Evolutionary conservation across 108 stramenopile genomes (phyloP), one percentile per base, ranked within the genome.

Genomic region (Craspedostauros australis): DNA sequence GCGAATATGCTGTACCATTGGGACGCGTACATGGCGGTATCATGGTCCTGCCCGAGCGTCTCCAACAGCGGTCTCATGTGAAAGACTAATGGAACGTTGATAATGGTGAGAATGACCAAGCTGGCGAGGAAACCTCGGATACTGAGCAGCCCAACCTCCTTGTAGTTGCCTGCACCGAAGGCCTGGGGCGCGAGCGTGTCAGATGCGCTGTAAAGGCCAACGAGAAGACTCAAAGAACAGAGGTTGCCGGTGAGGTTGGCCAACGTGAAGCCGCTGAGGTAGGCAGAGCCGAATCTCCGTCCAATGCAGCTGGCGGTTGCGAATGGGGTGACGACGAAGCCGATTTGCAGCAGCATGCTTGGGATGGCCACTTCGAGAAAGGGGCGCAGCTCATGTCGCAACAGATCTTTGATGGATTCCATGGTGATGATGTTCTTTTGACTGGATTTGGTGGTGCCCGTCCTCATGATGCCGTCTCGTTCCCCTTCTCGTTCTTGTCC

Each of bases 221-320:
- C 6, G 19, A 75, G 36, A 14, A 75, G 20, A 18, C 47, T 54
- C 12, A 66, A 56, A 15, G 64, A 61, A 27, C 58, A 62, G 0
- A 75, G 46, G 40, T 75, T 75, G 6, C 68, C 74, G 14, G 57
- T 70, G 20, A 75, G 46, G 25, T 52, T 57, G n/a, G 68, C 74
- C 30, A 75, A 37, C 20, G 74, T 60, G 40, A 75, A 70, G 4
- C 46, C 74, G 24, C 45, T 57, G 4, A 75, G 34, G 51, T 52
- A 62, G 5, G 38, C 31, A 16, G 68, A 39, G 8, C 64, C 68
- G 26, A 70, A 62, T 15, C 20, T 11, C 19, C 51, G 39, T 11
- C 74, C 74, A 11, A 75, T 54, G 37, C 50, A 57, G 32, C 60
- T 52, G 2, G 74, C 74, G 0, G 68, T 70, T 4, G 64, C 25